These are phyloP conservation scores for Dactylellina cionopaga DNA, from an alignment of 2,329 filamentous ascomycete genomes.

Conservation along the genomic window DNA sequence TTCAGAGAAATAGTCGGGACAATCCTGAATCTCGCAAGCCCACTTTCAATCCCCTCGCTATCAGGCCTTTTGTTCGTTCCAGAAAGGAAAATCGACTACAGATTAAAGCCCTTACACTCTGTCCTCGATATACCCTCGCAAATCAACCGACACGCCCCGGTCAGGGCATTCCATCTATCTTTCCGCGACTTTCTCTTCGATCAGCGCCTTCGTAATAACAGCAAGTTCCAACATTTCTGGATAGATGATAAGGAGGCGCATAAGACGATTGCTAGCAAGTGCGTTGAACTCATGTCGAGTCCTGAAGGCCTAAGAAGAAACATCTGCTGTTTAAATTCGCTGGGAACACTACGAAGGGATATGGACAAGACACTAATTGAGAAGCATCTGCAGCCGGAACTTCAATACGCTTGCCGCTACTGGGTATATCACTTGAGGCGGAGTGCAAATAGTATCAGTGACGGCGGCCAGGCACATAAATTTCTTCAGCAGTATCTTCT, in stretches of 20 bases:
- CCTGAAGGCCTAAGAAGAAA: constrained; percentile 48
- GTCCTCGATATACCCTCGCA: constrained; percentile 9
- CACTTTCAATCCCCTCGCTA: not conserved
- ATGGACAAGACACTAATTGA: constrained; percentile 53
- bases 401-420: too few relatives aligned
- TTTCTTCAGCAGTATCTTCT: constrained; percentile 59
- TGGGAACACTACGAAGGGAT: constrained; percentile 46
- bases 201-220: not conserved
- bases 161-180: constrained; percentile 19
- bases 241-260: not conserved
- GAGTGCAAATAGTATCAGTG: constrained; percentile 57
- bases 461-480: constrained; percentile 55
- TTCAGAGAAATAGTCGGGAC: constrained; percentile 13
- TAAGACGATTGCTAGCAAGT: not conserved
- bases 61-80: not conserved
- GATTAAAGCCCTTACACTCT: constrained; percentile 5
- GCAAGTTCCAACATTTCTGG: not conserved
- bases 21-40: constrained; percentile 6
- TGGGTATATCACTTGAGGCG: constrained; percentile 57
- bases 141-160: not conserved
- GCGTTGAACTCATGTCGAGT: constrained; percentile 10
- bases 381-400: constrained; percentile 58
- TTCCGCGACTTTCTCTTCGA: constrained; percentile 30
- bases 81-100: not conserved
- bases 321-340: constrained; percentile 33